Evolutionary conservation across 78 protist species (phyloP).

Genomic region (Polysphondylium violaceum): DNA sequence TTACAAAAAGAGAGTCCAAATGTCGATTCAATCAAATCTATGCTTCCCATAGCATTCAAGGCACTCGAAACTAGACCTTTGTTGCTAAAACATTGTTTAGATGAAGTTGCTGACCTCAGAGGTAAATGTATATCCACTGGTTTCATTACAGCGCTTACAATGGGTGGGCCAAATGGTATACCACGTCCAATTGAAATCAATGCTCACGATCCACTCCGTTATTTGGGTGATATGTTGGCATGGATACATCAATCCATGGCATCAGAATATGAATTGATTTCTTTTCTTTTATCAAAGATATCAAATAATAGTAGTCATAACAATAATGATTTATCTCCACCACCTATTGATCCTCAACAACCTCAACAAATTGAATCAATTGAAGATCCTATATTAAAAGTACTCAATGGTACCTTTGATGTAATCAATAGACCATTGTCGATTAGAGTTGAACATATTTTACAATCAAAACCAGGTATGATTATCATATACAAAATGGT

Average conservation of each 20-base stretch:
- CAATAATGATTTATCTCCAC: neutral
- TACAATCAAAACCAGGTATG: conserved; percentile 67
- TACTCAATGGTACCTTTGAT: conserved; percentile 56
- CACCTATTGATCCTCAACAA: too few relatives aligned
- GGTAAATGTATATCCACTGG: conserved; percentile 12
- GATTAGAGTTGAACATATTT: conserved; percentile 62
- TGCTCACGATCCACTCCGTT: conserved; percentile 90
- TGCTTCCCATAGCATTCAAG: conserved; percentile 19
- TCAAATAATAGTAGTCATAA: neutral
- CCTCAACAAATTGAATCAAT: neutral
- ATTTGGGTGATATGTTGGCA: conserved; percentile 91
- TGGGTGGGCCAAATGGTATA: conserved; percentile 88
- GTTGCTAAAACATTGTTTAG: conserved; percentile 33
- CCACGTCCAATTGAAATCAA: conserved; percentile 90
- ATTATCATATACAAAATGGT: conserved; percentile 51
- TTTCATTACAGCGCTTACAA: conserved; percentile 80
- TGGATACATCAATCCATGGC: conserved; percentile 90
- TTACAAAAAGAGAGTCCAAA: conserved; percentile 4
- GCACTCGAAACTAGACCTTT: conserved; percentile 51
- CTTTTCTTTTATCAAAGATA: conserved; percentile 21
- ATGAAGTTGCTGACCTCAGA: conserved; percentile 42
- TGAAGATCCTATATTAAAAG: conserved; percentile 38
- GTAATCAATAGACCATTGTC: conserved; percentile 55
- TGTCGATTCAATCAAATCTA: neutral
- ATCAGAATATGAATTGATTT: conserved; percentile 66